Evolutionary conservation across 2,329 filamentous ascomycete genomes (phyloP).

Genomic region (Ophiostoma triangulosporum): DNA sequence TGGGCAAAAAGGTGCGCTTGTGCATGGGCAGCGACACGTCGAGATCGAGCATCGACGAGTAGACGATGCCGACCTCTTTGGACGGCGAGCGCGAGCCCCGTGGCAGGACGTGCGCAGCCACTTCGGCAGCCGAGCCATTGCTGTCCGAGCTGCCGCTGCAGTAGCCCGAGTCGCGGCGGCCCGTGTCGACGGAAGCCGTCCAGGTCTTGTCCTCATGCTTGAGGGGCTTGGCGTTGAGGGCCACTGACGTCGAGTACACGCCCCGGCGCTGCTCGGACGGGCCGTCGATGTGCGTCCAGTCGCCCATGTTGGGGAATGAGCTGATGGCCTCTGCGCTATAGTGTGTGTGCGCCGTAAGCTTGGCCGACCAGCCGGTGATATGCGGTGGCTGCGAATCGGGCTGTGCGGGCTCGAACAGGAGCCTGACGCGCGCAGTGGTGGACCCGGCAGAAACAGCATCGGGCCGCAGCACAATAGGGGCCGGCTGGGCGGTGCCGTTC

Average conservation of each 20-base stretch:
- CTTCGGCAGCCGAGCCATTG: slow-evolving; percentile 2
- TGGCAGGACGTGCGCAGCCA: not conserved
- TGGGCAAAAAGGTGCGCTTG: slow-evolving; percentile 39
- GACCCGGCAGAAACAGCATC: slow-evolving; percentile 31
- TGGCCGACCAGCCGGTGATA: slow-evolving; percentile 34
- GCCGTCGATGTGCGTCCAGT: slow-evolving; percentile 21
- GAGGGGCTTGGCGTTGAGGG: slow-evolving; percentile 25
- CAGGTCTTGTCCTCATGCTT: slow-evolving; percentile 23
- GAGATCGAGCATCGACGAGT: slow-evolving; percentile 31
- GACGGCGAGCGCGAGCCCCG: not conserved
- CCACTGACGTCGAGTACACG: slow-evolving; percentile 32
- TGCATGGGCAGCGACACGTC: slow-evolving; percentile 33
- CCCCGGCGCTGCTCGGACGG: slow-evolving; percentile 28
- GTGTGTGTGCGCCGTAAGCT: slow-evolving; percentile 39
- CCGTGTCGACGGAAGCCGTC: slow-evolving; percentile 22
- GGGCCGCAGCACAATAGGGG: slow-evolving; percentile 34
- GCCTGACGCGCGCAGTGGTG: slow-evolving; percentile 30
- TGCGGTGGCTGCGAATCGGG: slow-evolving; percentile 32
- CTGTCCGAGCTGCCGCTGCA: slow-evolving; percentile 21
- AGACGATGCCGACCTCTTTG: slow-evolving; percentile 19
- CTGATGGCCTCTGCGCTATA: slow-evolving; percentile 33
- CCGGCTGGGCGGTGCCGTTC: slow-evolving; percentile 28
- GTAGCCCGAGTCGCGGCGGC: slow-evolving; percentile 41
- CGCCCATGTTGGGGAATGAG: slow-evolving; percentile 36
- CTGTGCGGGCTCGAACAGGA: slow-evolving; percentile 34